A percentile compares a stretch with the other conserved stretches of the same genome.
These are phyloP conservation scores for Pestalotiopsis sp. DNA, from an alignment of 2,329 filamentous ascomycete species.

Conservation along the genomic window DNA sequence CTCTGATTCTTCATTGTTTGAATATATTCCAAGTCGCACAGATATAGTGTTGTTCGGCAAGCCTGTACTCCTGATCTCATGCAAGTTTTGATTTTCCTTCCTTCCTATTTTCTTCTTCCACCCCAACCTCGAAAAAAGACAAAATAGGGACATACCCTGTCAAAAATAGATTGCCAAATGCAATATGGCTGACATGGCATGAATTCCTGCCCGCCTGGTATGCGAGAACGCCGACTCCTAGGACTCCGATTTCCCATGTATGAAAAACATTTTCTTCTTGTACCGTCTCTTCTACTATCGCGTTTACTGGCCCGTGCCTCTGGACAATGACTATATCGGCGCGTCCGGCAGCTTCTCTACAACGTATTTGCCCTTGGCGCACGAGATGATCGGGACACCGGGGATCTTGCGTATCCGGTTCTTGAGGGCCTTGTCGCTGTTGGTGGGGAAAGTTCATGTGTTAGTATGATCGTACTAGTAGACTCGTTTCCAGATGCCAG, in stretches of 20 bases:
- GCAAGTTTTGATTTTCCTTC: neutral
- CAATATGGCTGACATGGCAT: conserved; percentile 5
- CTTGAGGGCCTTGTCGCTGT: conserved; percentile 41
- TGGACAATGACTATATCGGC: conserved; percentile 4
- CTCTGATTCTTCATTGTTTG: neutral
- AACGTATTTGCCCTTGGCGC: conserved; percentile 87
- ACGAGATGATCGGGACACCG: conserved; percentile 75
- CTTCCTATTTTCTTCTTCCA: neutral
- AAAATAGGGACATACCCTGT: neutral
- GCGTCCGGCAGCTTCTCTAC: conserved; percentile 62
- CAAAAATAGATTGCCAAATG: neutral
- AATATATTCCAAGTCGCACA: neutral
- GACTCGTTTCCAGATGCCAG: neutral
- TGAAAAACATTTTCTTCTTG: neutral
- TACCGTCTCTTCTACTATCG: neutral
- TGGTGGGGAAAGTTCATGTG: neutral
- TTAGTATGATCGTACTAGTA: neutral
- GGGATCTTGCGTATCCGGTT: conserved; percentile 60
- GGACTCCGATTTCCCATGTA: neutral
- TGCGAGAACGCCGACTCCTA: neutral
- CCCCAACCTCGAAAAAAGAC: neutral
- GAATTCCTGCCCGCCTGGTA: neutral
- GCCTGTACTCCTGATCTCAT: conserved; percentile 6
- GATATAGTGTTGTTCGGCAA: neutral
- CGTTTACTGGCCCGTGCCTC: neutral